Percentiles rank a stretch among this genome's conserved stretches.
Evolutionary conservation across 495 filamentous ascomycete species (phyloP).

Genomic region (Tuber borchii): DNA sequence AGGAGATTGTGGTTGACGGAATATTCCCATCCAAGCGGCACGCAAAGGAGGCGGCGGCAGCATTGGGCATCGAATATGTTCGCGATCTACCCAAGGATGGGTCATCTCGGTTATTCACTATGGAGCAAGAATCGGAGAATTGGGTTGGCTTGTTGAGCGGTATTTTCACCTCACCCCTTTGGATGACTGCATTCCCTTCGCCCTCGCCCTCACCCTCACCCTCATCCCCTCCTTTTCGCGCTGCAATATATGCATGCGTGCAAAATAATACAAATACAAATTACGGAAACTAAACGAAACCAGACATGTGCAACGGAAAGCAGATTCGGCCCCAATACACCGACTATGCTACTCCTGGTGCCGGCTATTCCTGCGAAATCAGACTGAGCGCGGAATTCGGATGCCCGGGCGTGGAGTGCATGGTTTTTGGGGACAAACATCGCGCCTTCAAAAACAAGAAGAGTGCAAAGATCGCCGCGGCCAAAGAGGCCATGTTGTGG

Average conservation of each 20-base stretch:
- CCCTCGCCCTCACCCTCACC: not conserved
- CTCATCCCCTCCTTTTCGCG: slow-evolving; percentile 7
- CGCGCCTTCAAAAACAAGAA: slow-evolving; percentile 37
- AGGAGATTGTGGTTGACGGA: slow-evolving; percentile 19
- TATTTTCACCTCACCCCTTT: slow-evolving; percentile 9
- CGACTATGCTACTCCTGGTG: slow-evolving; percentile 28
- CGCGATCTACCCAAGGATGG: slow-evolving; percentile 20
- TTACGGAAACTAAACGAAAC: not conserved
- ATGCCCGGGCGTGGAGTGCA: slow-evolving; percentile 25
- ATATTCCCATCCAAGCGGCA: slow-evolving; percentile 32
- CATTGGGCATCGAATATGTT: slow-evolving; percentile 28
- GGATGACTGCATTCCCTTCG: not conserved
- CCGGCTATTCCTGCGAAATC: slow-evolving; percentile 36
- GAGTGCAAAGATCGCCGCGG: slow-evolving; percentile 33
- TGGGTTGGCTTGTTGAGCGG: slow-evolving; percentile 39
- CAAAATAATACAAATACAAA: not conserved
- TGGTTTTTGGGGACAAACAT: slow-evolving; percentile 37
- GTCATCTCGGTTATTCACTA: slow-evolving; percentile 20
- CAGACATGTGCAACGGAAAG: slow-evolving; percentile 26
- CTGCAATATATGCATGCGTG: not conserved
- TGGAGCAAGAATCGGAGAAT: slow-evolving; percentile 28
- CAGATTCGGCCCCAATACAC: slow-evolving; percentile 32
- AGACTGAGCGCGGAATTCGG: slow-evolving; percentile 24
- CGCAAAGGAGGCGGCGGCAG: slow-evolving; percentile 35
- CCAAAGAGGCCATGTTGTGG: slow-evolving; percentile 37